Evolutionary conservation across 2,329 filamentous ascomycete genomes (phyloP), one percentile per base, ranked within the genome.

Genomic region (Talaromyces sp.): DNA sequence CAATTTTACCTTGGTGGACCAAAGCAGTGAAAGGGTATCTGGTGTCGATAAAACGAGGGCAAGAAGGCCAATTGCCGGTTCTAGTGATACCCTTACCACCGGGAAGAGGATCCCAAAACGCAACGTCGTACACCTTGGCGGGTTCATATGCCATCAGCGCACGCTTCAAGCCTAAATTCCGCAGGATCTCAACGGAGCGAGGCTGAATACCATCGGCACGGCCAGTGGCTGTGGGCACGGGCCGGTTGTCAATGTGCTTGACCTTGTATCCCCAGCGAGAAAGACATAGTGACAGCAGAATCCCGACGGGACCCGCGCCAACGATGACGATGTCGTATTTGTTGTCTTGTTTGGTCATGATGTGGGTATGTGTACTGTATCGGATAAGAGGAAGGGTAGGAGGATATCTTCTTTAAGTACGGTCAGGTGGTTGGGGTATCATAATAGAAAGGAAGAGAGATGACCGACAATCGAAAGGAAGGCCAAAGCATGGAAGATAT

Each of bases 231-330:
- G 92, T 96, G 16, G 92, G 92, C 71, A 93, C 90, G 1, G 91
- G 82, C 64, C 92, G 85, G 77, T 96, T 96, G 79, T 96, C 93
- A 72, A 96, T 92, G 78, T 96, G 92, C 81, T 93, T 96, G 76
- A 97, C 91, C 75, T 87, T 92, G 82, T 96, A 97, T 21, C 93
- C 93, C 91, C 92, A 96, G 80, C 92, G 84, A 65, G 91, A 90
- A 65, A 97, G 84, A 73, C 90, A 93, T 33, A 92, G 92, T 8
- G 92, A 95, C 25, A 96, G 84, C 78, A 96, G 88, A 63, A 96
- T 84, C 61, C 93, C 93, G 44, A 93, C 92, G 3, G 93, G 93
- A 16, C 93, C 93, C 62, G 93, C 93, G 67, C 93, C 93, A 61
- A 96, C 84, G 68, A 96, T 92, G 69, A 96, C 92, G 58, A 84